Conservation (phyloP, 805 yeast genomes). For the Monosporozyma siamensis region DNA sequence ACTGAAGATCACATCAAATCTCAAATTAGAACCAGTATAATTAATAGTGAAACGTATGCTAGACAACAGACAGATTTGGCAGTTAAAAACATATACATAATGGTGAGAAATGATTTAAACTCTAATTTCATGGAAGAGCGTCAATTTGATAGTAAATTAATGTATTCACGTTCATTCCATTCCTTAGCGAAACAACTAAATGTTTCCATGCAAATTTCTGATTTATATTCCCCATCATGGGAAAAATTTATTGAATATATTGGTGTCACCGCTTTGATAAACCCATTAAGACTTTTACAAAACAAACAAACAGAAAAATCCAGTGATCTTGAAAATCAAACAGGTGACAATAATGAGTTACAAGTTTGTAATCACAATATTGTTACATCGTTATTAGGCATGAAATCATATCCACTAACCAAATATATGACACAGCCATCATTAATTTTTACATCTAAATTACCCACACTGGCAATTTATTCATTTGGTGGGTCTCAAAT, state of each 20-base stretch:
- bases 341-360: not conserved
- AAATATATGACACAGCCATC: constrained; percentile 29
- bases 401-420: constrained; percentile 16
- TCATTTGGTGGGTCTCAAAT: constrained; percentile 35
- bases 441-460: constrained; percentile 26
- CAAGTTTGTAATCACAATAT: not conserved
- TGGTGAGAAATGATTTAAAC: constrained; percentile 61
- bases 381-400: constrained; percentile 12
- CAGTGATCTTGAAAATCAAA: not conserved
- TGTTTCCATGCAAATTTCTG: constrained; percentile 53
- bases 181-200: constrained; percentile 47
- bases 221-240: constrained; percentile 70
- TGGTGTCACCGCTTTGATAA: constrained; percentile 28
- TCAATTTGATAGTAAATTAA: constrained; percentile 58
- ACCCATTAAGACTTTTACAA: constrained; percentile 3
- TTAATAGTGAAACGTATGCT: constrained; percentile 59
- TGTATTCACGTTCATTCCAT: constrained; percentile 76
- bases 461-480: constrained; percentile 29
- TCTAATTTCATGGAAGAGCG: constrained; percentile 49
- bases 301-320: no score
- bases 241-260: constrained; percentile 43
- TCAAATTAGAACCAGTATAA: constrained; percentile 55
- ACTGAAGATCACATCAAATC: constrained; percentile 63
- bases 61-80: constrained; percentile 47
- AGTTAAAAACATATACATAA: constrained; percentile 49